These are phyloP conservation scores for Populus trichocarpa DNA, from an alignment of 441 rosid species.

Conservation along the genomic window DNA sequence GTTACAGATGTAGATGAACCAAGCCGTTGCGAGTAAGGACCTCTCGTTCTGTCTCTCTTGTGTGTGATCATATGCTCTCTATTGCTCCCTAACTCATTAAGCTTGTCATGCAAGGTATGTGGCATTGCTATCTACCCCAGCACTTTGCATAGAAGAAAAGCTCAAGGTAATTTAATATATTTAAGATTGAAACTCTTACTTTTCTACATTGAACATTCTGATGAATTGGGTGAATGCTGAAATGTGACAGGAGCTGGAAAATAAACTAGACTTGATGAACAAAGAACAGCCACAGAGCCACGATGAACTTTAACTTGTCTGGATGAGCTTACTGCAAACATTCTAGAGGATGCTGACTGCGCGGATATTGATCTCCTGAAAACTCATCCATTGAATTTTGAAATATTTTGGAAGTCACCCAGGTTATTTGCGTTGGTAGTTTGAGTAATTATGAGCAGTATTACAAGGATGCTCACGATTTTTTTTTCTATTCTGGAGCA, in stretches of 20 bases:
- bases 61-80: background rate
- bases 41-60: slow-evolving; percentile 1
- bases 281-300: slow-evolving; percentile 51
- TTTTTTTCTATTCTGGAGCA: background rate
- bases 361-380: too few relatives aligned
- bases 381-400: background rate
- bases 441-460: too few relatives aligned
- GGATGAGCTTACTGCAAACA: background rate
- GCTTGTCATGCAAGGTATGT: slow-evolving; percentile 50
- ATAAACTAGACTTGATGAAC: slow-evolving; percentile 65
- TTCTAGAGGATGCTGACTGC: slow-evolving; percentile 17
- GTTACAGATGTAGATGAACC: slow-evolving; percentile 89
- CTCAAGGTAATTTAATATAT: slow-evolving; percentile 47
- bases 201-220: background rate
- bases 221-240: background rate
- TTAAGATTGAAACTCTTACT: background rate
- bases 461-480: background rate
- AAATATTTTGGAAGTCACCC: slow-evolving; percentile 2
- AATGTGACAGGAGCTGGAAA: slow-evolving; percentile 58
- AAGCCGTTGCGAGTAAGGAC: slow-evolving; percentile 94
- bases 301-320: slow-evolving; percentile 60
- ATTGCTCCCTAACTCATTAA: background rate
- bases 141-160: slow-evolving; percentile 70
- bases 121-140: slow-evolving; percentile 73
- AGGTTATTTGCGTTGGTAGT: background rate